Percentiles rank a stretch among this genome's conserved stretches.
These are phyloP conservation scores for Kodamaea hsintzibuensis DNA, from an alignment of 805 yeast species.

Conservation along the genomic window DNA sequence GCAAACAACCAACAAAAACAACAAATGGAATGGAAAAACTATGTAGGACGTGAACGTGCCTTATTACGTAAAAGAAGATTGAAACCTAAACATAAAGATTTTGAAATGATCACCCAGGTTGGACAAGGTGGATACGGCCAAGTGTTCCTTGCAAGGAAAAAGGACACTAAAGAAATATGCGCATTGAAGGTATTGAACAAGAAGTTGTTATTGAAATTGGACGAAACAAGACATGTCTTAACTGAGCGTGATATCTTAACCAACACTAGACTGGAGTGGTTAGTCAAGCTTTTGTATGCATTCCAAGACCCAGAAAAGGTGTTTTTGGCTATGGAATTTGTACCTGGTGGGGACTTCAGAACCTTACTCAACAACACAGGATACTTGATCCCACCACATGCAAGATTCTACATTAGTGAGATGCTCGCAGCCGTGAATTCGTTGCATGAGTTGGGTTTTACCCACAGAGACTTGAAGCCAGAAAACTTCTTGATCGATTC, in stretches of 20 bases:
- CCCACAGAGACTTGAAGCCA: conserved; percentile 96
- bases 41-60: conserved; percentile 81
- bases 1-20: conserved; percentile 32
- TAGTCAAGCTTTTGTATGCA: conserved; percentile 89
- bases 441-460: conserved; percentile 90
- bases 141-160: conserved; percentile 92
- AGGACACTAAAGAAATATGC: conserved; percentile 91
- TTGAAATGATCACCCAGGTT: conserved; percentile 94
- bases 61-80: conserved; percentile 83
- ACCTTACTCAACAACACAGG: conserved; percentile 93
- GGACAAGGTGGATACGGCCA: conserved; percentile 99
- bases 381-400: conserved; percentile 88
- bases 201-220: conserved; percentile 78
- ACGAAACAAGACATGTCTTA: conserved; percentile 92
- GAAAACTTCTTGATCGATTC: conserved; percentile 89
- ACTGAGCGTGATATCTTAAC: conserved; percentile 97
- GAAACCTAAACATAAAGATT: conserved; percentile 92
- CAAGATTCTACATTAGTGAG: conserved; percentile 91
- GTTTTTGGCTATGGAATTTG: conserved; percentile 97
- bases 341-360: conserved; percentile 99
- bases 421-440: conserved; percentile 96
- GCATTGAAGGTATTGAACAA: conserved; percentile 92
- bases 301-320: conserved; percentile 91
- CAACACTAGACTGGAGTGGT: conserved; percentile 95
- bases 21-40: conserved; percentile 65